Evolutionary conservation across 2,329 filamentous ascomycete species (phyloP).

Genomic region (Calonectria crousiana): DNA sequence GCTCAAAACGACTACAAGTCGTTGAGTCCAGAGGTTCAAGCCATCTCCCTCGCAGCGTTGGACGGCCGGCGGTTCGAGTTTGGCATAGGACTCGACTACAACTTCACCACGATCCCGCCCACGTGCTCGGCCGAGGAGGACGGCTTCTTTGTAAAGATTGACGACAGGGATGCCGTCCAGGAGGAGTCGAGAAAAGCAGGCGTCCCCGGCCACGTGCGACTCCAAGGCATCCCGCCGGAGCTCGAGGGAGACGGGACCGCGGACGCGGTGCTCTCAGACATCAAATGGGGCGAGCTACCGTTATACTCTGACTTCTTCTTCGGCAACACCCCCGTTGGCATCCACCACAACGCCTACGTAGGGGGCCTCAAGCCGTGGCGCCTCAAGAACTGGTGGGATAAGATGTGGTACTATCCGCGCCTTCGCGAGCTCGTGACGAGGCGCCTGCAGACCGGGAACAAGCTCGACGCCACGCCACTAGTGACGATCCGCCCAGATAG

Average conservation of each 20-base stretch:
- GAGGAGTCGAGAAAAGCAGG: conserved; percentile 46
- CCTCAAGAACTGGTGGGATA: conserved; percentile 50
- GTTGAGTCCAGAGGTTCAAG: conserved; percentile 35
- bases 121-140: conserved; percentile 54
- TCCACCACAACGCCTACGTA: conserved; percentile 54
- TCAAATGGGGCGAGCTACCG: conserved; percentile 48
- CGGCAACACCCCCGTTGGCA: conserved; percentile 50
- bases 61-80: conserved; percentile 51
- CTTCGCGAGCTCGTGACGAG: conserved; percentile 47
- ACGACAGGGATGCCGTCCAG: conserved; percentile 38
- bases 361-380: conserved; percentile 47
- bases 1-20: conserved; percentile 26
- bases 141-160: conserved; percentile 48
- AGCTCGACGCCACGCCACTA: conserved; percentile 31
- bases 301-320: conserved; percentile 55
- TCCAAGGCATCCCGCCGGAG: conserved; percentile 45
- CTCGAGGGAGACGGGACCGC: conserved; percentile 26
- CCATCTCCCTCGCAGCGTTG: conserved; percentile 45
- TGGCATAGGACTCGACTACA: conserved; percentile 55
- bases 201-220: conserved; percentile 45
- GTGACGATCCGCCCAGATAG: conserved; percentile 26
- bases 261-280: conserved; percentile 29
- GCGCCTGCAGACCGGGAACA: conserved; percentile 35
- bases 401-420: conserved; percentile 51
- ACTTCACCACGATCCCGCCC: conserved; percentile 51